Evolutionary conservation across 2,329 filamentous ascomycete species (phyloP), one percentile per base, ranked within the genome.

Genomic region (Talaromyces sp.): DNA sequence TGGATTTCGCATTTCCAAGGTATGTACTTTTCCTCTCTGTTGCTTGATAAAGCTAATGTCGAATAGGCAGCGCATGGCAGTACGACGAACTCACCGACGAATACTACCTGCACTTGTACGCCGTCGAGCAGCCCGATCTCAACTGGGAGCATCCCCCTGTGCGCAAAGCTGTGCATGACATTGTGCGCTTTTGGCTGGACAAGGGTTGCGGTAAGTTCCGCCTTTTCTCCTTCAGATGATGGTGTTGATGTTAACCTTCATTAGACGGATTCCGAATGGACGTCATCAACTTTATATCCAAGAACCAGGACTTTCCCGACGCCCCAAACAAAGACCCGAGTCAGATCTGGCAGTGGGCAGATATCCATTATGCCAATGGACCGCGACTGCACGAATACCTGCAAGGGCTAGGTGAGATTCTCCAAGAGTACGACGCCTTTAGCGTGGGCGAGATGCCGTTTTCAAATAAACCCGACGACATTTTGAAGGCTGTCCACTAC

Each of bases 151-250:
- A 88, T 61, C 80, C 81, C 0, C 84, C 83, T 10, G 84, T 89
- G 0, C 83, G 90, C 17, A 77, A 84, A 53, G 90, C 89, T 1
- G 86, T 93, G 7, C 89, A 92, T 71, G 82, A 84, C 17, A 82
- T 88, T 5, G 89, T 93, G 84, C 82, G 84, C 32, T 95, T 93
- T 72, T 95, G 91, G 91, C 82, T 95, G 0, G 79, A 90, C 55
- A 84, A 85, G 33, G 90, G 90, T 2, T 86, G 90, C 0, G 85
- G 44, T 47, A 47, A 19, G 44, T 4, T n/a, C 25, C 7, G 2
- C n/a, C 22, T 11, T 25, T 47, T 4, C 5, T 13, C 19, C 15
- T 25, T 13, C 44, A 25, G 4, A 30, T 4, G 17, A n/a, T 39
- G 17, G 8, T 39, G 13, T 10, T 19, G 6, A 47, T 47, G 7